Evolutionary conservation across 1,284 basidiomycete genomes (phyloP), one percentile per base, ranked within the genome.

Genomic region (Rhodotorula sp.): DNA sequence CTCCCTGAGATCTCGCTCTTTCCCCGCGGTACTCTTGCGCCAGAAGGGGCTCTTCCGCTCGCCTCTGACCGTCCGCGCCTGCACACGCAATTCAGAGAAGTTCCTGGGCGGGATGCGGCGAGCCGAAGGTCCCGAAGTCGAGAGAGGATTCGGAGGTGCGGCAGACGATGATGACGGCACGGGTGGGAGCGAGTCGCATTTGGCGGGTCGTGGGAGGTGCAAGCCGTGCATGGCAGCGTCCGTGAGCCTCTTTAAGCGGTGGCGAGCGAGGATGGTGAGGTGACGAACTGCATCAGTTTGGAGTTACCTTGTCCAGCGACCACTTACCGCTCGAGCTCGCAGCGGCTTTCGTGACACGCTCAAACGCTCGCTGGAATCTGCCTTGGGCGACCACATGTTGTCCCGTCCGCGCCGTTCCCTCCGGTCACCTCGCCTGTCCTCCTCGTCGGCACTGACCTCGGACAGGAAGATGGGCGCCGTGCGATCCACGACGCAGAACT

Each of bases 21-120:
- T 71, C 31, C 69, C 69, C 0, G 52, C 37, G 22, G 28, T 37
- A 11, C 34, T 44, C 53, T 56, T 69, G 50, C 46, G 56, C 26
- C 71, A 60, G 53, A 74, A 74, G 6, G 72, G 72, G 15, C 55
- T 56, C 52, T 69, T 74, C 4, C 47, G 47, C 28, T 70, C 62
- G 4, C 52, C 48, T 8, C 69, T 53, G 10, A 67, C 16, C 1
- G 26, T 11, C 6, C 72, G 58, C 9, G 72, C 72, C 2, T 60
- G 52, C 10, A 37, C 30, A 1, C 72, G 30, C 0, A 57, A 59
- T 10, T 40, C 31, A 13, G 59, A 64, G 51, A 66, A 65, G 34
- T 65, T 62, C 28, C 57, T 44, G 11, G 40, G 40, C 40, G 40
- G 40, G 40, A 44, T 44, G 40, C 40, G 40, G 40, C 40, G 40